These are phyloP conservation scores for Rhododendron williamsianum DNA, from an alignment of 148 eudicot species.

Conservation along the genomic window DNA sequence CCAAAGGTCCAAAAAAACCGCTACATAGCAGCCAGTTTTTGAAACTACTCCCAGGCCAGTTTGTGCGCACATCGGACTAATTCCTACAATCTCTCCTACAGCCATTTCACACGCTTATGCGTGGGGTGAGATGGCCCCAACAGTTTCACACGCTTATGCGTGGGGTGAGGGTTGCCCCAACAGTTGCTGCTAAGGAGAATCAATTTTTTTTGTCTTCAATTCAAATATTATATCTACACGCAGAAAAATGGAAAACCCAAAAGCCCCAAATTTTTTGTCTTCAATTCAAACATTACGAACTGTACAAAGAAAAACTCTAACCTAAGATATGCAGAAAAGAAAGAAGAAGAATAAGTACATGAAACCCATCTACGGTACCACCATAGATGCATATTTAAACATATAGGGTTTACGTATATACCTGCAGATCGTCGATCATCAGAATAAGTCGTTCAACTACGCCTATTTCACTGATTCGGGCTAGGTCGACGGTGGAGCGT, in stretches of 20 bases:
- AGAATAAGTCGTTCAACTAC: not conserved
- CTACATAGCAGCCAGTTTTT: not conserved
- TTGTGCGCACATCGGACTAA: too few relatives aligned
- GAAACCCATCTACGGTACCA: not conserved
- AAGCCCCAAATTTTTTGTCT: not conserved
- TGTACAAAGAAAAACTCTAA: not conserved
- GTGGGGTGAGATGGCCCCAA: too few relatives aligned
- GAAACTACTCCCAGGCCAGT: not conserved
- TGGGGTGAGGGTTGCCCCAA: not conserved
- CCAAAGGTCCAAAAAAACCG: not conserved
- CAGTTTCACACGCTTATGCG: too few relatives aligned
- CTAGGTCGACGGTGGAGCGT: not conserved
- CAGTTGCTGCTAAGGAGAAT: not conserved
- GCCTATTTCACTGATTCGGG: not conserved
- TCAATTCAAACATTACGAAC: not conserved
- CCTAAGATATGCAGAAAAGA: not conserved
- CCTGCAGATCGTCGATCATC: not conserved
- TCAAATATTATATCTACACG: not conserved
- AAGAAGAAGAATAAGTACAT: not conserved
- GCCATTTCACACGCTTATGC: not conserved
- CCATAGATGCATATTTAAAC: not conserved
- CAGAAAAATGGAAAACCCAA: not conserved
- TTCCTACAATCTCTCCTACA: not conserved
- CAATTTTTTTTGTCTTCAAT: too few relatives aligned
- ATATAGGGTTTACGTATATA: not conserved